Conservation (phyloP, 202 grass and related monocot genomes). For the Dendrocalamus latiflorus region DNA sequence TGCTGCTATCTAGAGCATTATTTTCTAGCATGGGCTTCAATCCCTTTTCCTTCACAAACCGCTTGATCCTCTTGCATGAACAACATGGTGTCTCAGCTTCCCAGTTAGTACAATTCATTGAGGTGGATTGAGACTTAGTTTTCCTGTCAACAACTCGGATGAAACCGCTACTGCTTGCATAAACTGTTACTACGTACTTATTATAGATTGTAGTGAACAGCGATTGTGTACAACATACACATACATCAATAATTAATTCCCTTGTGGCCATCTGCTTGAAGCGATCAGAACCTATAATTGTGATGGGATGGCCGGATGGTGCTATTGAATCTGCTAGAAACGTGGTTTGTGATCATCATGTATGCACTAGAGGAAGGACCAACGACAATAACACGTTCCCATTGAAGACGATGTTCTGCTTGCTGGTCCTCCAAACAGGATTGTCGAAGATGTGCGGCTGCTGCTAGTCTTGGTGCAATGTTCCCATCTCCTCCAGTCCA, state of each 20-base stretch:
- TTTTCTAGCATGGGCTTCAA: neutral
- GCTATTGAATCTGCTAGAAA: neutral
- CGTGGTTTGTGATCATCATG: neutral
- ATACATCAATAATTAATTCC: neutral
- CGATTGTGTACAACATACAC: neutral
- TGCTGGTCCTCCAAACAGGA: neutral
- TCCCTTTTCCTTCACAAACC: neutral
- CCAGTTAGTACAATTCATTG: neutral
- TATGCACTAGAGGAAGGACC: neutral
- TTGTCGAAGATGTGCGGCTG: neutral
- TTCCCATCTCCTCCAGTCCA: neutral
- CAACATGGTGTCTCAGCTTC: neutral
- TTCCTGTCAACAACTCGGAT: neutral
- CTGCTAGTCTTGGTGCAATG: neutral
- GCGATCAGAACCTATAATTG: neutral
- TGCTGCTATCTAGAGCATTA: neutral
- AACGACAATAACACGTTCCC: neutral
- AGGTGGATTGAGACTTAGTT: no score
- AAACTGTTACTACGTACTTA: neutral
- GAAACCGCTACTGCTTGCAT: neutral
- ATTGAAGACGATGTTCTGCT: neutral
- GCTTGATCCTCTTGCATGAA: neutral
- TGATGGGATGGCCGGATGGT: neutral
- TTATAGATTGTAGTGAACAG: neutral
- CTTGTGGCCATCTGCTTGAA: neutral